A percentile compares a stretch with the other conserved stretches of the same genome.
Conservation (phyloP, 2,329 filamentous ascomycete genomes). For the Ceratocystis papillata region DNA sequence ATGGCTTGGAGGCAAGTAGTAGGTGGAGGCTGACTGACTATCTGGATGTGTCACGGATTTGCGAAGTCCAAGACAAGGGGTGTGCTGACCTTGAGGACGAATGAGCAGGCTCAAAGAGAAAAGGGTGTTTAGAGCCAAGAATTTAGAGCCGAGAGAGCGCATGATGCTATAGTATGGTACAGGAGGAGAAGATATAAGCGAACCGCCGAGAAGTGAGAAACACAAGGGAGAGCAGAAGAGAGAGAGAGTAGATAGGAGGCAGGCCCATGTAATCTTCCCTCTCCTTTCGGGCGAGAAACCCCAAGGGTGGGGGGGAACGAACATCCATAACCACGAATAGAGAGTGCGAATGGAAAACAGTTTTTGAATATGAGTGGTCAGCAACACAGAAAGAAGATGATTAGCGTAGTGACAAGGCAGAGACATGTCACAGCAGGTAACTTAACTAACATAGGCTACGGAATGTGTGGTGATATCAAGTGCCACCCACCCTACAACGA, state of each 20-base stretch:
- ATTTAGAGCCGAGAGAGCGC: no score
- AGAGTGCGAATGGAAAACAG: background rate
- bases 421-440: background rate
- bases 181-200: background rate
- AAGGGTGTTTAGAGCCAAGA: background rate
- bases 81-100: background rate
- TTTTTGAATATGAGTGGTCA: background rate
- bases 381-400: background rate
- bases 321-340: no score
- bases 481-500: background rate
- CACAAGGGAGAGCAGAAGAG: background rate
- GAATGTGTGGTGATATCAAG: background rate
- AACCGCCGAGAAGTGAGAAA: background rate
- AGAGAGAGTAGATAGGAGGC: background rate
- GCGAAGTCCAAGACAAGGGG: slow-evolving; percentile 7
- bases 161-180: background rate
- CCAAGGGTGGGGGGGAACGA: no score
- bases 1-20: background rate
- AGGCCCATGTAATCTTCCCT: background rate
- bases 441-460: background rate
- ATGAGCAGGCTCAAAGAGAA: background rate
- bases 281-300: background rate
- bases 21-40: background rate
- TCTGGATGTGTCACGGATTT: slow-evolving; percentile 11
- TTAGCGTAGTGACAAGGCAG: background rate